Base-by-base conservation (phyloP, 129 eudicot genomes). In the Logfia minima region DNA sequence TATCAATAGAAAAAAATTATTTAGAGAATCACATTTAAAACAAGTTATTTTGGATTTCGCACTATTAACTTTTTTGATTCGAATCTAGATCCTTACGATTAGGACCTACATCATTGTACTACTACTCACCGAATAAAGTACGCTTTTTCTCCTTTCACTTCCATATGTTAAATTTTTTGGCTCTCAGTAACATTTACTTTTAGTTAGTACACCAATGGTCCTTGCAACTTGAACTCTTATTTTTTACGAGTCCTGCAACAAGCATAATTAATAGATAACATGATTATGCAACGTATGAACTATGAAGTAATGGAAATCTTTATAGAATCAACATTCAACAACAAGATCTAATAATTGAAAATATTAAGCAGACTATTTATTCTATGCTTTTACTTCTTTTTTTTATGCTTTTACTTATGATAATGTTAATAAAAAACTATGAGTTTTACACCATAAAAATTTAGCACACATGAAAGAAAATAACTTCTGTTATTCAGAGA, bases 271-370 rank as follows among this genome's bases (percentile, higher is more conserved):
- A 9, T 65, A 51, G 66, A 52, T 52, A 53, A 35, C 28, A 6
- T 67, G 67, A 17, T 29, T 48, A 66, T 76, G 66, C 26, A 65
- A 76, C 18, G n/a, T 66, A 65, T 64, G 43, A 37, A 61, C 16
- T 9, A 24, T 10, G 62, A 56, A 21, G 61, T 68, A 59, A 77
- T 55, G 26, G 67, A 32, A 68, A 17, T 55, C 23, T 48, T 17
- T n/a, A 60, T 4, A 70, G 13, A 62, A 78, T 62, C 72, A 71
- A 63, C 55, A 71, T 71, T 64, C 56, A 63, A 16, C 56, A 63
- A 16, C 55, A 26, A 70, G 45, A 8, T 1, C 11, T 39, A 7
- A 39, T 8, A 39, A 8, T 2, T 35, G 41, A 35, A 35, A 35
- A 35, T 26, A 5, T 6, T 24, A 31, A 31, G 62, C 64, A 70